These are phyloP conservation scores for Colletotrichum orchidophilum DNA, from an alignment of 2,329 filamentous ascomycete genomes.

Conservation along the genomic window DNA sequence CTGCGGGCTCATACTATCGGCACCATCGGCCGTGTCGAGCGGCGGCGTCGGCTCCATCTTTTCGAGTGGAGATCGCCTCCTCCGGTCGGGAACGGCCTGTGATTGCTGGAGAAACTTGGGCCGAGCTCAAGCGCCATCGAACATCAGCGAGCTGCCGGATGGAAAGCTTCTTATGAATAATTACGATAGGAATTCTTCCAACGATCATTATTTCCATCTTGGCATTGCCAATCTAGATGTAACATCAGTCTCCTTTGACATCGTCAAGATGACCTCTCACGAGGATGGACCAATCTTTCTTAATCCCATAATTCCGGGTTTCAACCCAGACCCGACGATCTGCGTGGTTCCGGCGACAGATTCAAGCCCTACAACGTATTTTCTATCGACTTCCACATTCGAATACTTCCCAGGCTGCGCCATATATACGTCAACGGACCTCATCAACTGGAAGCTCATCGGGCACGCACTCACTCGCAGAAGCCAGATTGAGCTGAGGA, in stretches of 20 bases:
- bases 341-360: slow-evolving; percentile 46
- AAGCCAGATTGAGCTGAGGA: slow-evolving; percentile 61
- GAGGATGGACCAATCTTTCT: slow-evolving; percentile 38
- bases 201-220: neutral
- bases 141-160: neutral
- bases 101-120: slow-evolving; percentile 33
- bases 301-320: slow-evolving; percentile 67
- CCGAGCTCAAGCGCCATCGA: neutral
- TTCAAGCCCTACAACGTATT: slow-evolving; percentile 52
- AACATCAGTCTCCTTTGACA: neutral
- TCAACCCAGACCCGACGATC: slow-evolving; percentile 69
- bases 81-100: neutral
- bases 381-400: slow-evolving; percentile 69
- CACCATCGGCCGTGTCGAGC: neutral
- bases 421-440: slow-evolving; percentile 65
- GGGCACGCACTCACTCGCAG: slow-evolving; percentile 60
- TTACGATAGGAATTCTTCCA: neutral
- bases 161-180: neutral
- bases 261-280: neutral
- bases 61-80: neutral
- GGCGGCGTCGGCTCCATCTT: neutral
- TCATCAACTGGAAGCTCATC: slow-evolving; percentile 62
- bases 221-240: neutral
- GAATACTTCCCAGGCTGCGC: slow-evolving; percentile 70
- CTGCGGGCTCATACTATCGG: too few species aligned